These are phyloP conservation scores for Fusarium sp. DNA, from an alignment of 2,329 filamentous ascomycete species.

Conservation along the genomic window DNA sequence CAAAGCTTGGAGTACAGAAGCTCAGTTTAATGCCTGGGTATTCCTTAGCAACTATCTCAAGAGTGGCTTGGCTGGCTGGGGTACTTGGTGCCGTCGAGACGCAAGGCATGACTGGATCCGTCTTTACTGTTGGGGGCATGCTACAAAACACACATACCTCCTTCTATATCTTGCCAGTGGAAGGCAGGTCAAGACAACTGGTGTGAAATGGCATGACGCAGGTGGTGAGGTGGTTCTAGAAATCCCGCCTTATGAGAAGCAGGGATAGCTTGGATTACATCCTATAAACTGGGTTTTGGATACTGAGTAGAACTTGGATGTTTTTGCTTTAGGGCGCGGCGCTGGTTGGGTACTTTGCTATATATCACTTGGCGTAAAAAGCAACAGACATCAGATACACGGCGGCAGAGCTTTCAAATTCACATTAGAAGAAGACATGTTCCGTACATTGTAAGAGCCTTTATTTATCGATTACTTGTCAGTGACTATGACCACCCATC, in stretches of 20 bases:
- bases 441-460: neutral
- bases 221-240: conserved; percentile 64
- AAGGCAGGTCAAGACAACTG: conserved; percentile 67
- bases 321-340: conserved; percentile 28
- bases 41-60: conserved; percentile 70
- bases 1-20: conserved; percentile 60
- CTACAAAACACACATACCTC: conserved; percentile 78
- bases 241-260: conserved; percentile 45
- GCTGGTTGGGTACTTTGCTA: conserved; percentile 18
- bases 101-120: conserved; percentile 61
- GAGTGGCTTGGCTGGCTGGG: conserved; percentile 73
- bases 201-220: conserved; percentile 74
- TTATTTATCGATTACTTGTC: neutral
- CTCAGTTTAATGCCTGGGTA: conserved; percentile 68
- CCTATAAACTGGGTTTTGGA: neutral
- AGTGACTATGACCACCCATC: conserved; percentile 1
- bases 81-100: conserved; percentile 66
- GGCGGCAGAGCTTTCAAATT: neutral
- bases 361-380: neutral
- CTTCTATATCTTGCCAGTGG: conserved; percentile 78
- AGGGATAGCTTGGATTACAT: conserved; percentile 1
- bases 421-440: neutral
- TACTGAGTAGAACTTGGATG: neutral
- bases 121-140: conserved; percentile 82
- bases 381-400: neutral